Conservation (phyloP, 345 rosid species). For the Eutrema heterophyllum region DNA sequence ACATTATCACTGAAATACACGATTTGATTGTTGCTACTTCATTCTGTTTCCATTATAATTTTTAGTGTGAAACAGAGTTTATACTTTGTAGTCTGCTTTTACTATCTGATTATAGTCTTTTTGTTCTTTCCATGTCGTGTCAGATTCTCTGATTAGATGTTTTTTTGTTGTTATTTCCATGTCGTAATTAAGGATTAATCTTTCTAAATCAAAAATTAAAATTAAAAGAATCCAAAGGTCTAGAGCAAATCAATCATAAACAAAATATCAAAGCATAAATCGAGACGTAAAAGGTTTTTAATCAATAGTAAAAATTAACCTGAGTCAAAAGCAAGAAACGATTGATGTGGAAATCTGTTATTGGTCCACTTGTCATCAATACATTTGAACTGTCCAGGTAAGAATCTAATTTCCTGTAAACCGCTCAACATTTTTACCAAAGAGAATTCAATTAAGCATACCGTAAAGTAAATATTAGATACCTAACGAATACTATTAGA, state of each 20-base stretch:
- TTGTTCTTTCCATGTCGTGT: constrained; percentile 8
- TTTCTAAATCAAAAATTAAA: background rate
- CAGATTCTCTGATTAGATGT: constrained; percentile 27
- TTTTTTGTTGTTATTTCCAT: background rate
- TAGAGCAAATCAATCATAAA: background rate
- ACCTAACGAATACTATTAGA: constrained; percentile 23
- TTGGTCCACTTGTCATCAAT: constrained; percentile 65
- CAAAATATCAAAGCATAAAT: background rate
- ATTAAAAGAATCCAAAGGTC: background rate
- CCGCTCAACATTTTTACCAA: background rate
- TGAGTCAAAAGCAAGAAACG: constrained; percentile 11
- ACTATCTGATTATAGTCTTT: background rate
- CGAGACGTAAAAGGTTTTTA: background rate
- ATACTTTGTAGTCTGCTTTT: background rate
- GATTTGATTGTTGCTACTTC: constrained; percentile 10
- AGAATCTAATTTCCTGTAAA: background rate
- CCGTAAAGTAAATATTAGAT: constrained; percentile 17
- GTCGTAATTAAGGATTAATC: constrained; percentile 18
- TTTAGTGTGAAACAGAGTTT: constrained; percentile 8
- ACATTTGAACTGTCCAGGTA: constrained; percentile 8
- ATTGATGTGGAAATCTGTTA: constrained; percentile 7
- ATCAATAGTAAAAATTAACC: background rate
- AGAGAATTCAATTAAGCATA: constrained; percentile 6
- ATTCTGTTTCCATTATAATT: constrained; percentile 6
- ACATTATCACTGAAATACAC: constrained; percentile 5